A percentile compares a stretch with the other conserved stretches of the same genome.
These are phyloP conservation scores for Rhynchospora breviuscula DNA, from an alignment of 176 grass and related monocot genomes.

Conservation along the genomic window DNA sequence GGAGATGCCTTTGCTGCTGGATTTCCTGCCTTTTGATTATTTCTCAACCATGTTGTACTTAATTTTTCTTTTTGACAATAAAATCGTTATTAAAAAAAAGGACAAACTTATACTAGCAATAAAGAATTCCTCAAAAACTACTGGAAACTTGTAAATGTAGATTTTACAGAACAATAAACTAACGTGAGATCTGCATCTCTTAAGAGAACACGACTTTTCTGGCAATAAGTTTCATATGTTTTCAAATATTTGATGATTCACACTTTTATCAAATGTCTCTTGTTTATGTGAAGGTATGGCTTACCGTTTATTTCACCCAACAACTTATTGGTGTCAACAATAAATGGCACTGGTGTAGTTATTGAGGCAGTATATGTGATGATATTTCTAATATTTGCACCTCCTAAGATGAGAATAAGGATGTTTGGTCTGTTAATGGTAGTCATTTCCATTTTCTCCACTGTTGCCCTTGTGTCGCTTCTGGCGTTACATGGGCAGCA, in stretches of 20 bases:
- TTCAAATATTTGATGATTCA: background rate
- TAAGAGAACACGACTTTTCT: background rate
- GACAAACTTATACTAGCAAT: too few relatives aligned
- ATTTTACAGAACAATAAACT: background rate
- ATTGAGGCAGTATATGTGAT: conserved; percentile 87
- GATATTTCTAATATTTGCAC: conserved; percentile 79
- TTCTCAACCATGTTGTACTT: too few relatives aligned
- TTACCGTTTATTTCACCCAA: conserved; percentile 86
- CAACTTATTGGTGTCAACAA: conserved; percentile 84
- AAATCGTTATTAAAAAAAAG: too few relatives aligned
- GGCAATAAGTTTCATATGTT: background rate
- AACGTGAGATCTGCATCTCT: background rate
- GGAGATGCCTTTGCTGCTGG: background rate
- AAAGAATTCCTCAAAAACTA: background rate
- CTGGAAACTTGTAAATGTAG: background rate
- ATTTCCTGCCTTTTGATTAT: background rate
- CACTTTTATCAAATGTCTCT: conserved; percentile 7
- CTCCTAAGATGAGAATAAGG: conserved; percentile 23
- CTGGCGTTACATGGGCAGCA: conserved; percentile 55
- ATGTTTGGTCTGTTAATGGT: conserved; percentile 56
- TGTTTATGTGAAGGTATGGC: conserved; percentile 52
- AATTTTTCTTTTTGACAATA: too few relatives aligned
- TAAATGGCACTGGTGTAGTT: conserved; percentile 70
- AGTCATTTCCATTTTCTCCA: conserved; percentile 52
- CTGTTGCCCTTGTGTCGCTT: conserved; percentile 58